A percentile compares a stretch with the other conserved stretches of the same genome.
Evolutionary conservation across 2,329 filamentous ascomycete genomes (phyloP).

Genomic region (Fusarium tupiense): DNA sequence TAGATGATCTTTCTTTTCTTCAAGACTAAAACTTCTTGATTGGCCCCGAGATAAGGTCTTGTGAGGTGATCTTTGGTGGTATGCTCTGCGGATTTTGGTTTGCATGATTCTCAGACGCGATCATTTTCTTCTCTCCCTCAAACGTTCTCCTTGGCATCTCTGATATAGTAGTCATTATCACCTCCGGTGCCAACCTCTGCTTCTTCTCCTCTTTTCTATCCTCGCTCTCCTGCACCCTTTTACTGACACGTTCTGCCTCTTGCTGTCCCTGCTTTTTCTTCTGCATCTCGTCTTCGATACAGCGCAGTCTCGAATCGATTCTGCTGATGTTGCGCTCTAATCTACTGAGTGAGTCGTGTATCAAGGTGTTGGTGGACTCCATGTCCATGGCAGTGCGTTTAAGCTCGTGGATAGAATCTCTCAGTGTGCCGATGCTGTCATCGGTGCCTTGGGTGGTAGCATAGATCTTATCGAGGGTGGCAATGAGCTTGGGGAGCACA

Average conservation of each 20-base stretch:
- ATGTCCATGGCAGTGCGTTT: background rate
- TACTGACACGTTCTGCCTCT: background rate
- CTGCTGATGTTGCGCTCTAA: background rate
- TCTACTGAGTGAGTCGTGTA: background rate
- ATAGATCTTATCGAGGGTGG: background rate
- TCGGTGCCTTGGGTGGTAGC: accelerated
- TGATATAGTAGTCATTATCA: background rate
- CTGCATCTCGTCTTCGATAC: background rate
- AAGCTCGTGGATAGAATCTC: background rate
- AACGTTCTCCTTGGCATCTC: background rate
- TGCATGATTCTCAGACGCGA: background rate
- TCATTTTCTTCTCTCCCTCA: background rate
- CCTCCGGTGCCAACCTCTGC: background rate
- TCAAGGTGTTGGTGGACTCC: background rate
- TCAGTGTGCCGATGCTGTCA: background rate
- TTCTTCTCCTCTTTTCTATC: background rate
- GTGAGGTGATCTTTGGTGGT: too few species aligned
- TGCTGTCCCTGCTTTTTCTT: background rate
- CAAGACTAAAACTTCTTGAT: background rate
- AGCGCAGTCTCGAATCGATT: background rate
- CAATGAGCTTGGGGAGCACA: background rate
- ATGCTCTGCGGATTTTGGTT: background rate
- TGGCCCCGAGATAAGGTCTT: background rate
- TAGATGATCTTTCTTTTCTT: background rate
- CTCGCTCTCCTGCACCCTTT: background rate